Evolutionary conservation across 2,329 filamentous ascomycete genomes (phyloP).

Genomic region (Bertia moriformis): DNA sequence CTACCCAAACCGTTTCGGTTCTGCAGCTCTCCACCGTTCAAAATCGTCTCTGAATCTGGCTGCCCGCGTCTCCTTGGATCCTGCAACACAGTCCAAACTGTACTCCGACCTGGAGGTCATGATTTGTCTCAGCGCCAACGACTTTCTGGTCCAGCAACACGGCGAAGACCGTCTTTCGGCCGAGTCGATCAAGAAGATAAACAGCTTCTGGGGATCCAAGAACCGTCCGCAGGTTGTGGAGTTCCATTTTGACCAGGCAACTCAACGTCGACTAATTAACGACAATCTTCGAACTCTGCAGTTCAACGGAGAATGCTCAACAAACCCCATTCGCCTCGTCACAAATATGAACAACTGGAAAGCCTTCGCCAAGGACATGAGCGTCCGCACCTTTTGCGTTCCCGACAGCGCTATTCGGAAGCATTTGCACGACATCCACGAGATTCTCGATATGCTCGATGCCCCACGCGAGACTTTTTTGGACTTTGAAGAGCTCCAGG

Average conservation of each 20-base stretch:
- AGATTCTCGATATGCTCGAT: slow-evolving; percentile 27
- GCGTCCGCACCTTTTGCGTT: slow-evolving; percentile 25
- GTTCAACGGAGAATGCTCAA: slow-evolving; percentile 21
- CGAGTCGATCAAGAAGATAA: slow-evolving; percentile 14
- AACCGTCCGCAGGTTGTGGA: slow-evolving; percentile 25
- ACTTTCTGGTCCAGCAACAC: slow-evolving; percentile 24
- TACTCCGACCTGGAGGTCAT: background rate
- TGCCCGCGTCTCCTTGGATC: background rate
- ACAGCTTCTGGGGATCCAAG: slow-evolving; percentile 21
- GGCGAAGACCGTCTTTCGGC: slow-evolving; percentile 15
- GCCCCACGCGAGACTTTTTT: slow-evolving; percentile 7
- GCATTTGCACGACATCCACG: slow-evolving; percentile 23
- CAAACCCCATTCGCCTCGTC: slow-evolving; percentile 18
- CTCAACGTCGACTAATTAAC: slow-evolving; percentile 23
- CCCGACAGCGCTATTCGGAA: slow-evolving; percentile 26
- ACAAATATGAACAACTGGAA: slow-evolving; percentile 26
- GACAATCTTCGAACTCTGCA: slow-evolving; percentile 21
- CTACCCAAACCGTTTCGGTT: background rate
- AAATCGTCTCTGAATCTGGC: background rate
- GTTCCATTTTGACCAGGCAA: slow-evolving; percentile 28
- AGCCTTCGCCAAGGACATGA: slow-evolving; percentile 22
- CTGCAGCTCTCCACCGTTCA: background rate
- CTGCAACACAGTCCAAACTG: background rate
- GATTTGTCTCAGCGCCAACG: slow-evolving; percentile 15
- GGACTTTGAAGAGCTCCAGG: background rate